Base-by-base conservation (phyloP, 495 filamentous ascomycete species). In the Talaromyces thailandensis region DNA sequence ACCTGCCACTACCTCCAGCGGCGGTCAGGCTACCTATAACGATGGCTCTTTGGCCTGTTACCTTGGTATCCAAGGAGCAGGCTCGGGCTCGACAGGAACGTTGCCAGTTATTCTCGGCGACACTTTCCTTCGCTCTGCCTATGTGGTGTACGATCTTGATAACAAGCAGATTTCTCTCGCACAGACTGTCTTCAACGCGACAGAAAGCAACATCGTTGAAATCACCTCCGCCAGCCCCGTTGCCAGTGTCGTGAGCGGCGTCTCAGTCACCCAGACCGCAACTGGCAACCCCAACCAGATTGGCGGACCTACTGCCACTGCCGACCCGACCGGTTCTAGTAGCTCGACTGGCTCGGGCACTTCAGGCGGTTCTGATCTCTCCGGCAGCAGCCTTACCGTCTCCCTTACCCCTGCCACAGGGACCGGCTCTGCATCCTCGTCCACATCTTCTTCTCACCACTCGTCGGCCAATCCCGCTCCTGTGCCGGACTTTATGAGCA, bases 161-260 rank as follows among this genome's bases (percentile, higher is more conserved):
- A 90, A 88, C 68, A 87, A 90, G 71, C 74, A 86, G 70, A 88
- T 93, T 64, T 84, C 83, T n/a, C 70, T 93, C 45, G 89, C 87
- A 3, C 85, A 85, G 70, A 89, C 89, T 2, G 81, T 78, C 62
- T 90, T 87, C 70, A 89, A 91, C 68, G 25, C 35, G 21, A 58
- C 51, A 9, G 62, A 57, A 24, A 57, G 26, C 53, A 58, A 50
- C 35, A n/a, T 63, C 53, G 62, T 63, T 45, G 62, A 63, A 26
- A 63, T 63, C n/a, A 48, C 32, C 25, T 23, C 56, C 3, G 24
- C 18, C 53, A 58, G 24, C 5, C 90, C 72, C 75, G 86, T 58
- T 55, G 53, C 53, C 18, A 63, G 56, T n/a, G 35, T 89, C 16
- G 56, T 71, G 6, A 85, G 83, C 56, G 74, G 88, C 1, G 85